Conservation (phyloP, 768 basidiomycete genomes). For the Boletales sp. region DNA sequence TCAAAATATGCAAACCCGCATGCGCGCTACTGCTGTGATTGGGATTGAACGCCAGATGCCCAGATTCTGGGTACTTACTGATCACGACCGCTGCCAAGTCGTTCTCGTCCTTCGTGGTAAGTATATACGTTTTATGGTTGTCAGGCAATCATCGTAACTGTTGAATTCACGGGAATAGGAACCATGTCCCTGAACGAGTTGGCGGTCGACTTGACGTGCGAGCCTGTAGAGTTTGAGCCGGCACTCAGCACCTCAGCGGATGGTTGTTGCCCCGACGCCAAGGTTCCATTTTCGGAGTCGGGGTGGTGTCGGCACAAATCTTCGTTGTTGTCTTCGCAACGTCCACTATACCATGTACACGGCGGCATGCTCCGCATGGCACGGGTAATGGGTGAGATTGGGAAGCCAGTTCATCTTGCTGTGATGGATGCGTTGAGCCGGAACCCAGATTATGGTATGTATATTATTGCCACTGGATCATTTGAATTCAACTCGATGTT, state of each 20-base stretch:
- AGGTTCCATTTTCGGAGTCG: conserved; percentile 34
- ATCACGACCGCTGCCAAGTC: conserved; percentile 69
- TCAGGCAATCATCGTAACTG: background rate
- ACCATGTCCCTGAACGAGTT: conserved; percentile 88
- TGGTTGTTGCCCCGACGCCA: conserved; percentile 29
- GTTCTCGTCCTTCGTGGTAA: conserved; percentile 70
- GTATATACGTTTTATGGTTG: conserved; percentile 7
- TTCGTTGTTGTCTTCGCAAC: conserved; percentile 22
- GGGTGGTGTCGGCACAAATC: conserved; percentile 23
- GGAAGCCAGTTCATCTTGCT: conserved; percentile 74
- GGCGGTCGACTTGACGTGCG: conserved; percentile 82
- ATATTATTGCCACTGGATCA: background rate
- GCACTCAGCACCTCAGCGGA: conserved; percentile 35
- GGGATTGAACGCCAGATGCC: conserved; percentile 73
- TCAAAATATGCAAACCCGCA: conserved; percentile 31
- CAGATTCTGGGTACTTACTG: conserved; percentile 82
- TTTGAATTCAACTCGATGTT: background rate
- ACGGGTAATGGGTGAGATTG: conserved; percentile 69
- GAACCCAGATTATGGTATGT: conserved; percentile 72
- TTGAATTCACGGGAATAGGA: conserved; percentile 35
- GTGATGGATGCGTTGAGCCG: conserved; percentile 64
- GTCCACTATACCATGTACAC: conserved; percentile 60
- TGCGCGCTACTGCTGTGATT: conserved; percentile 58
- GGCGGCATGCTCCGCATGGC: conserved; percentile 82
- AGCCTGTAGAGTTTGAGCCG: conserved; percentile 63